A percentile compares a stretch with the other conserved stretches of the same genome.
Conservation (phyloP, 768 basidiomycete genomes). For the Russula olivacea region DNA sequence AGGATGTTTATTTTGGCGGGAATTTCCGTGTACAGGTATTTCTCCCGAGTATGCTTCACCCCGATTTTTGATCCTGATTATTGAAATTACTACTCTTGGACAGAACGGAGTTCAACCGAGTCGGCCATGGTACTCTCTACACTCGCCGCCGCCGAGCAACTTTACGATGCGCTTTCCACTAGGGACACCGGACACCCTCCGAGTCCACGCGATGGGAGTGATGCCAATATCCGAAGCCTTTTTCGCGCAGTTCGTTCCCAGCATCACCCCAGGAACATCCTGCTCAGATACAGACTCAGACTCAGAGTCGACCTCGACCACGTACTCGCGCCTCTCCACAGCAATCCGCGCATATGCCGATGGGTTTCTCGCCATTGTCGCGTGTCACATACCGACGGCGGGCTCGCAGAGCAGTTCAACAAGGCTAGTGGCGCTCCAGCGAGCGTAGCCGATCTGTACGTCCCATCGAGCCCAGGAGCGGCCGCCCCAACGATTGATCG, state of each 20-base stretch:
- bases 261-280: background rate
- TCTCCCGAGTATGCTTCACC: background rate
- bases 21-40: constrained; percentile 26
- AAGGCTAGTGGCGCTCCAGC: constrained; percentile 41
- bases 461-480: no score
- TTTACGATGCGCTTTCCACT: constrained; percentile 61
- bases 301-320: background rate
- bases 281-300: constrained; percentile 9
- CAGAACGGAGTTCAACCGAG: background rate
- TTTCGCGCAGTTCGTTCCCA: background rate
- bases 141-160: constrained; percentile 65
- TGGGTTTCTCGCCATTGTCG: constrained; percentile 35
- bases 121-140: constrained; percentile 76
- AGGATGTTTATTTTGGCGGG: constrained; percentile 64
- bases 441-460: constrained; percentile 53
- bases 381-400: constrained; percentile 51
- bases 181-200: constrained; percentile 30
- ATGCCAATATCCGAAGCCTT: background rate
- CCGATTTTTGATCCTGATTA: background rate
- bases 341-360: background rate
- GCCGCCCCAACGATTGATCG: no score
- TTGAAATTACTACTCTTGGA: background rate
- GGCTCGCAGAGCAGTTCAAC: constrained; percentile 57
- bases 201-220: background rate
- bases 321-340: background rate